phyloP scores from a whole-genome alignment of 345 rosid species.

The Populus tremula region DNA sequence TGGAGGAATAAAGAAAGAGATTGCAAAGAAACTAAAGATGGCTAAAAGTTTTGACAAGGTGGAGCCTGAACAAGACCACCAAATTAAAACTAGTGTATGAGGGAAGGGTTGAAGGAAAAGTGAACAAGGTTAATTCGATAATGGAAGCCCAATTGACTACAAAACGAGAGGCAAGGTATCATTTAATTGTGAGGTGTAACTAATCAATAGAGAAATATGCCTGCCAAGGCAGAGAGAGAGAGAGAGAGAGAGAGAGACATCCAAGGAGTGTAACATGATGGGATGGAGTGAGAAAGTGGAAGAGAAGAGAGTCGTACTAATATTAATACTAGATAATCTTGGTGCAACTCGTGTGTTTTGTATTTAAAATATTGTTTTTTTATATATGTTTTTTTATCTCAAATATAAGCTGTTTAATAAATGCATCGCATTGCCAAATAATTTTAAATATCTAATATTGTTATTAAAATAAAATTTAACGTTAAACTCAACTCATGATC shows the following conservation, averaged over 20 bases:
- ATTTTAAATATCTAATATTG: background rate
- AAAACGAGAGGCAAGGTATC: conserved; percentile 46
- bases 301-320: background rate
- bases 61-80: conserved; percentile 29
- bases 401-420: too few species aligned
- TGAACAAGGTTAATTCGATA: conserved; percentile 6
- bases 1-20: conserved; percentile 11
- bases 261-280: too few species aligned
- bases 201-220: conserved; percentile 41
- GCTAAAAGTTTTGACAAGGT: conserved; percentile 14
- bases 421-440: too few species aligned
- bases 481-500: background rate
- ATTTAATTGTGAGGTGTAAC: conserved; percentile 39
- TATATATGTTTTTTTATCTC: too few species aligned
- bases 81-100: conserved; percentile 18
- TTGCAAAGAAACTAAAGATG: conserved; percentile 17
- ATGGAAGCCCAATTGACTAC: conserved; percentile 33
- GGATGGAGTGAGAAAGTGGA: background rate
- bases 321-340: conserved; percentile 25
- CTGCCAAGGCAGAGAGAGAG: conserved; percentile 27
- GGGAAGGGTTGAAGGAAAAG: conserved; percentile 5
- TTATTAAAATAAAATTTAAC: background rate
- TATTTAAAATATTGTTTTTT: too few species aligned
- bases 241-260: too few species aligned
- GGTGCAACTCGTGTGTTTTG: too few species aligned